Conservation (phyloP, 495 filamentous ascomycete genomes). For the Aspergillus cristatus region DNA sequence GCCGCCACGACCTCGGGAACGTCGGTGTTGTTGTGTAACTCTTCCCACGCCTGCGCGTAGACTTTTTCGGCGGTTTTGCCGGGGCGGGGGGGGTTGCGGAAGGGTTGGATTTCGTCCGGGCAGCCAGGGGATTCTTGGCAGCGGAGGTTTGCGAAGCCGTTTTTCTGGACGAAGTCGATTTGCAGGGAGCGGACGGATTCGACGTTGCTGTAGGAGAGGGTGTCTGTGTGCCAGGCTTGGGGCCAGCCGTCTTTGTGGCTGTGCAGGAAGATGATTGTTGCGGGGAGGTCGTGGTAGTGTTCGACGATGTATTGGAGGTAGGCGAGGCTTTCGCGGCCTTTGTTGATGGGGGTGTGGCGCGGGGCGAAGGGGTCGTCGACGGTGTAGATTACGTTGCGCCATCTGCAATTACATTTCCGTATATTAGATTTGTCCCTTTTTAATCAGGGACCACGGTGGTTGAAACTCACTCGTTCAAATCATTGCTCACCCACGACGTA, state of each 20-base stretch:
- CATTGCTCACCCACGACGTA: slow-evolving; percentile 30
- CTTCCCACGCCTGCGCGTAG: slow-evolving; percentile 34
- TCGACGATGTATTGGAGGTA: slow-evolving; percentile 42
- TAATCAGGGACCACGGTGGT: not conserved
- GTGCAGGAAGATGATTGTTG: slow-evolving; percentile 35
- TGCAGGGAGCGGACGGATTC: slow-evolving; percentile 31
- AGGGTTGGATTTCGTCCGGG: slow-evolving; percentile 32
- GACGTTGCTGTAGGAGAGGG: slow-evolving; percentile 34
- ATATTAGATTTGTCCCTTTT: too few relatives aligned
- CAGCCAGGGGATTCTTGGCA: slow-evolving; percentile 34
- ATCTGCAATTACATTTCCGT: slow-evolving; percentile 8
- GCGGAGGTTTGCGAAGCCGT: slow-evolving; percentile 35
- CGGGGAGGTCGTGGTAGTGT: slow-evolving; percentile 36
- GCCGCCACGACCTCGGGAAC: slow-evolving; percentile 41
- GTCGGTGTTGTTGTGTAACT: slow-evolving; percentile 31
- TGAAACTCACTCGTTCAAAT: slow-evolving; percentile 32
- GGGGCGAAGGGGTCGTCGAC: slow-evolving; percentile 31
- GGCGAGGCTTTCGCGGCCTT: slow-evolving; percentile 38
- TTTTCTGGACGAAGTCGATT: slow-evolving; percentile 22
- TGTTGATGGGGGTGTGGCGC: slow-evolving; percentile 35
- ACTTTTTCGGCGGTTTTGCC: slow-evolving; percentile 41
- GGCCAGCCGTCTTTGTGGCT: slow-evolving; percentile 31
- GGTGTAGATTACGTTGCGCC: slow-evolving; percentile 37
- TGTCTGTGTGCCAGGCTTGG: slow-evolving; percentile 39
- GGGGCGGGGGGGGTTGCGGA: slow-evolving; percentile 34